Base-by-base conservation (phyloP, 108 stramenopile species). In the Parietichytrium sp. region DNA sequence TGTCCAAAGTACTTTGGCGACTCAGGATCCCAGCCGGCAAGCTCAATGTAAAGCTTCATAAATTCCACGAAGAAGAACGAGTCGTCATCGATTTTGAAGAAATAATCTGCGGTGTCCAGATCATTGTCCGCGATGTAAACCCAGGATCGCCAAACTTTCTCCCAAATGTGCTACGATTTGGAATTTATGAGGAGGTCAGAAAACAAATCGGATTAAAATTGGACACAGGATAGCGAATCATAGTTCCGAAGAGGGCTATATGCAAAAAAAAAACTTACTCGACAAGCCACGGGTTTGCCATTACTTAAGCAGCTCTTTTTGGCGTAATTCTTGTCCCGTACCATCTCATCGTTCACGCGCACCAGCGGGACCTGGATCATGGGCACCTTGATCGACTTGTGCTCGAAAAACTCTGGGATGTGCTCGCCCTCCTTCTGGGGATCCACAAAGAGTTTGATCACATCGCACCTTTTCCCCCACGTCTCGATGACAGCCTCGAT, bases 361-460 rank as follows among this genome's bases (percentile, higher is more conserved):
- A 72, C 61, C 23, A 72, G 61, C 33, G 61, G 61, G 15, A 72
- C 23, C 20, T 72, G 61, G 61, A 72, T 42, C 61, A 72, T 72
- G 36, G 36, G 38, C 42, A 72, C 61, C 33, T 2, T 16, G 42
- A 72, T n/a, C 23, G 36, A 33, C n/a, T 36, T n/a, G 42, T 6
- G 6, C 3, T 33, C 38, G 1, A 72, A 72, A 72, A 45, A 72
- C 61, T 72, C 45, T 1, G 61, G 61, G 1, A 72, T 45, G 61
- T 6, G 36, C 15, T 36, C 42, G n/a, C 61, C 61, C 0, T 72
- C 42, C 6, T 33, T 33, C 33, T 33, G 38, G 13, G 61, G 61
- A 38, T 72, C 61, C 10, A 72, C 20, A 42, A 72, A 72, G 33
- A 72, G 61, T 42, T 72, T 72, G 61, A 72, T 72, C 20, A 72